Evolutionary conservation across 805 yeast species (phyloP).

Genomic region (Brettanomyces naardenensis): DNA sequence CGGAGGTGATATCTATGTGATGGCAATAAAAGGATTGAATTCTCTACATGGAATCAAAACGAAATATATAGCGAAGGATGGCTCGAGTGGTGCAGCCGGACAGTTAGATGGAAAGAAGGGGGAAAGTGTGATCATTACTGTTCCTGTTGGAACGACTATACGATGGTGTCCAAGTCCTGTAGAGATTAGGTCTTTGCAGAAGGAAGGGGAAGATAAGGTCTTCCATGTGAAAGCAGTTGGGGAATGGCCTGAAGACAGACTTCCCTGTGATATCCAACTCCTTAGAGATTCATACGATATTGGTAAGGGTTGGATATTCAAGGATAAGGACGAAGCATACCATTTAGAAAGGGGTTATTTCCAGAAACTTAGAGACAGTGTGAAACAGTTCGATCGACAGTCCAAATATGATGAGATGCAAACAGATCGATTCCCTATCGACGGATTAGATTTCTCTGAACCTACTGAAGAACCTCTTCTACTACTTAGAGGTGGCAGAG

Average conservation of each 20-base stretch:
- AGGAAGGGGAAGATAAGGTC: constrained; percentile 11
- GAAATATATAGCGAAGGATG: constrained; percentile 64
- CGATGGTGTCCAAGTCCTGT: constrained; percentile 78
- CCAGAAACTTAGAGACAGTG: constrained; percentile 50
- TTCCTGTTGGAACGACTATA: constrained; percentile 87
- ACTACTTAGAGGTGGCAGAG: constrained; percentile 77
- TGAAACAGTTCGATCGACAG: constrained; percentile 56
- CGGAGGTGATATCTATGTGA: constrained; percentile 83
- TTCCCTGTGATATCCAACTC: constrained; percentile 47
- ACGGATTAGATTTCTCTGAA: constrained; percentile 67
- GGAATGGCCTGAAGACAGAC: constrained; percentile 4
- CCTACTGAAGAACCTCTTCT: constrained; percentile 61
- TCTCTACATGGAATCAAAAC: constrained; percentile 65
- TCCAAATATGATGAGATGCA: constrained; percentile 47
- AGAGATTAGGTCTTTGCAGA: constrained; percentile 23
- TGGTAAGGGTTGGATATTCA: constrained; percentile 87
- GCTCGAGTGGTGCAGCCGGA: constrained; percentile 59
- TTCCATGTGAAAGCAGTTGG: constrained; percentile 22
- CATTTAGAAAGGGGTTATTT: constrained; percentile 65
- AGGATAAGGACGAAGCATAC: constrained; percentile 66
- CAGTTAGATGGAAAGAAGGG: constrained; percentile 89
- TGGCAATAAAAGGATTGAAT: constrained; percentile 64
- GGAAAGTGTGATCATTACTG: constrained; percentile 67
- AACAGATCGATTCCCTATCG: constrained; percentile 66
- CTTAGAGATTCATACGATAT: constrained; percentile 51